These are phyloP conservation scores for Russula dissimulans DNA, from an alignment of 768 basidiomycete genomes.

Conservation along the genomic window DNA sequence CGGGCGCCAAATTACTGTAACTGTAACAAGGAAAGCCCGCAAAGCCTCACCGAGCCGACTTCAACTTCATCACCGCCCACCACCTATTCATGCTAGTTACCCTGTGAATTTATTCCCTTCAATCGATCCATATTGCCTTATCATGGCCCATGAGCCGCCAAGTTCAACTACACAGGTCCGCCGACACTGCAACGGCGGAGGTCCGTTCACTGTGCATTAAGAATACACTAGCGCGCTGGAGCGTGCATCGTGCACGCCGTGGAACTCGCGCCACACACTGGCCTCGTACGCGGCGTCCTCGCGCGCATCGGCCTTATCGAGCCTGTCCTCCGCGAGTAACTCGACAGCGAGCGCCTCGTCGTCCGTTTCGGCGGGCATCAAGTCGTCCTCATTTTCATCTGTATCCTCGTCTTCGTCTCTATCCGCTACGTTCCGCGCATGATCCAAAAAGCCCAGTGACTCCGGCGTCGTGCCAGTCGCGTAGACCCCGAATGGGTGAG, in stretches of 20 bases:
- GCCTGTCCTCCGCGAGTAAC: constrained; percentile 34
- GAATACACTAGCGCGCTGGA: too few species aligned
- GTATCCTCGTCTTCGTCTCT: not conserved
- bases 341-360: constrained; percentile 31
- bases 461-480: constrained; percentile 10
- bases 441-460: not conserved
- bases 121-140: too few species aligned
- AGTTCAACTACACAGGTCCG: too few species aligned
- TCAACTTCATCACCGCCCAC: too few species aligned
- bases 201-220: too few species aligned
- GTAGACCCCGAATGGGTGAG: constrained; percentile 22
- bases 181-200: too few species aligned
- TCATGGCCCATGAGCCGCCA: too few species aligned
- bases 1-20: too few species aligned
- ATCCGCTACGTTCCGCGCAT: not conserved
- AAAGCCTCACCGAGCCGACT: too few species aligned
- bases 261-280: constrained; percentile 22
- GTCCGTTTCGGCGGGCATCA: constrained; percentile 25
- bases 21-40: too few species aligned
- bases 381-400: not conserved
- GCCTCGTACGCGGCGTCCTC: constrained; percentile 31
- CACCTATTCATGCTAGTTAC: too few species aligned
- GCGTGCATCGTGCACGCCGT: not conserved
- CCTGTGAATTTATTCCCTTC: too few species aligned
- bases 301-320: constrained; percentile 32